A percentile compares a stretch with the other conserved stretches of the same genome.
These are phyloP conservation scores for Picea sitchensis DNA, from an alignment of 75 land plant genomes.

Conservation along the genomic window DNA sequence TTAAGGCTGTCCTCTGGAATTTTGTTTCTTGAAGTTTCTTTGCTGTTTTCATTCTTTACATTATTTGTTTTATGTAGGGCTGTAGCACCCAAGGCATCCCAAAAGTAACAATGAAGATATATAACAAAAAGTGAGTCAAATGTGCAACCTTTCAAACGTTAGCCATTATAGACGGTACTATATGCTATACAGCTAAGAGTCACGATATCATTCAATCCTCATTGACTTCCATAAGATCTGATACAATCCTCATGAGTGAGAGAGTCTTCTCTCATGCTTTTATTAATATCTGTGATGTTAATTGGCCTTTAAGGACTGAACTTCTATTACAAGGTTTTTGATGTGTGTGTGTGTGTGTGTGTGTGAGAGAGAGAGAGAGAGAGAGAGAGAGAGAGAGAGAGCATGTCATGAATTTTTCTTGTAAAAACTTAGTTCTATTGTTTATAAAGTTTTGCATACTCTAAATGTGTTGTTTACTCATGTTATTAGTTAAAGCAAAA, in stretches of 20 bases:
- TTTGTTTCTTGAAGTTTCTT: no score
- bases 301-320: not conserved
- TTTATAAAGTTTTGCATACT: not conserved
- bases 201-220: not conserved
- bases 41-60: no score
- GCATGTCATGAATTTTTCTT: not conserved
- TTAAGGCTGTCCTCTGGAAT: no score
- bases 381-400: not conserved
- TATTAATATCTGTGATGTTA: no score
- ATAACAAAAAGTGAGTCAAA: not conserved
- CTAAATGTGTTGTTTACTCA: not conserved
- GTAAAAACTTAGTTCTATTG: not conserved
- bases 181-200: not conserved
- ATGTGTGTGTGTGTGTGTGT: not conserved
- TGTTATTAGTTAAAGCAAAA: conserved; percentile 70
- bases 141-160: not conserved
- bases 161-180: not conserved
- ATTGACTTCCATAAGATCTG: not conserved
- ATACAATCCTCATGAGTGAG: not conserved
- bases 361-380: not conserved
- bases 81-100: no score
- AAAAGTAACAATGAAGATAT: not conserved
- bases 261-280: not conserved
- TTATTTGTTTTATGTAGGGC: no score
- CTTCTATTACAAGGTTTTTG: not conserved